Conservation (phyloP, 2,329 filamentous ascomycete genomes). For the Albophoma yamanashiensis region DNA sequence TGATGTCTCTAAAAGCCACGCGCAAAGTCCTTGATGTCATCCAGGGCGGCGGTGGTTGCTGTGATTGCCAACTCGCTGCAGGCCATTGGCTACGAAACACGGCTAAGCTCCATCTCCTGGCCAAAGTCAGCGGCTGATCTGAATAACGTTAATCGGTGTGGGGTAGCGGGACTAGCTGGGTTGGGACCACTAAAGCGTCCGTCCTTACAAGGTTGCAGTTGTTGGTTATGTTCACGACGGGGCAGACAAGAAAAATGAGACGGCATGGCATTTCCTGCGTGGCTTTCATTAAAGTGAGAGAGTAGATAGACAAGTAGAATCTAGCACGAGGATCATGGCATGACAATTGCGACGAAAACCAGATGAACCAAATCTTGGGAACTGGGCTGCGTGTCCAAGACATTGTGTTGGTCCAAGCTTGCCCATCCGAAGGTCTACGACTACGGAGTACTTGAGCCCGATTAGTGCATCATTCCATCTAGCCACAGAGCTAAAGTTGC, state of each 20-base stretch:
- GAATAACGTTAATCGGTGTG: background rate
- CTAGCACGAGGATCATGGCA: background rate
- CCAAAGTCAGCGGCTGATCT: background rate
- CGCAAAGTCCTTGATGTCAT: background rate
- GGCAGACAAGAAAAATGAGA: background rate
- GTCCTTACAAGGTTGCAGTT: no score
- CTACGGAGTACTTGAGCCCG: no score
- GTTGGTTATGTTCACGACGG: background rate
- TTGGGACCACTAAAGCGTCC: background rate
- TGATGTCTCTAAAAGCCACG: background rate
- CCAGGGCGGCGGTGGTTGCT: background rate
- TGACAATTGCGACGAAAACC: background rate
- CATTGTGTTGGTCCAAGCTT: background rate
- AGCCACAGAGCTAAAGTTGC: background rate
- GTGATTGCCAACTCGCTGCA: background rate
- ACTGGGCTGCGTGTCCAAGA: background rate
- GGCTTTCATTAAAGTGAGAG: background rate
- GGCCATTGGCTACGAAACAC: background rate
- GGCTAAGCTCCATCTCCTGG: background rate
- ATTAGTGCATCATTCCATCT: background rate
- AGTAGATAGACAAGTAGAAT: no score
- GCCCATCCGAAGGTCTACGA: no score
- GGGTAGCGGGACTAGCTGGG: background rate
- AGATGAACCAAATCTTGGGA: background rate
- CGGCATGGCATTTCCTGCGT: no score